Evolutionary conservation across 306 rosid species (phyloP).

Genomic region (Castanea crenata): DNA sequence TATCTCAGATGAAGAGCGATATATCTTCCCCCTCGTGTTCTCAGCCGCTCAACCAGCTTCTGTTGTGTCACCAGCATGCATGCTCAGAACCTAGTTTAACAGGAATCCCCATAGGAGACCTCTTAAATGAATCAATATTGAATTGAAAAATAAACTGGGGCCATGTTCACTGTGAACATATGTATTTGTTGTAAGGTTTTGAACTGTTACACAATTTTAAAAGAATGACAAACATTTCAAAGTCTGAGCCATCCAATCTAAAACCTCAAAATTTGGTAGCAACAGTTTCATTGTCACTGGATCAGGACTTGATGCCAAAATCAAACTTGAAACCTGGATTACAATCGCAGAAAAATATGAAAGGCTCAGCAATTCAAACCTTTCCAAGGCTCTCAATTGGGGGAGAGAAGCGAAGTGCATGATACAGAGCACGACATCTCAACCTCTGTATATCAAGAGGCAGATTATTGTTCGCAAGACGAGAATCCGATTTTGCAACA

Average conservation of each 20-base stretch:
- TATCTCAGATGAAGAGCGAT: slow-evolving; percentile 94
- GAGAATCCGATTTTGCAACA: slow-evolving; percentile 90
- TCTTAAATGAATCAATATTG: slow-evolving; percentile 71
- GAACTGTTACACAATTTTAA: not conserved
- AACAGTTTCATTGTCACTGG: not conserved
- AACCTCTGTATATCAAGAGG: slow-evolving; percentile 83
- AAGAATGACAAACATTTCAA: not conserved
- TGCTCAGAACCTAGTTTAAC: slow-evolving; percentile 96
- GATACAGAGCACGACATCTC: slow-evolving; percentile 88
- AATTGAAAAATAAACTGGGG: slow-evolving; percentile 36
- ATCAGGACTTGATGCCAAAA: not conserved
- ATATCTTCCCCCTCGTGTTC: slow-evolving; percentile 73
- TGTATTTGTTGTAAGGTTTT: not conserved
- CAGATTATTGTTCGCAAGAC: slow-evolving; percentile 90
- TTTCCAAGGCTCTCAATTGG: slow-evolving; percentile 78
- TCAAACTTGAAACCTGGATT: not conserved
- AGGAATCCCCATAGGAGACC: slow-evolving; percentile 86
- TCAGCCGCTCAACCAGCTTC: slow-evolving; percentile 96
- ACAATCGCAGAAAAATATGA: not conserved
- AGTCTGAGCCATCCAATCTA: not conserved
- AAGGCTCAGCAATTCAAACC: slow-evolving; percentile 46
- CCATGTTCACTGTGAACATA: slow-evolving; percentile 27
- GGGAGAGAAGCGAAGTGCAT: slow-evolving; percentile 82
- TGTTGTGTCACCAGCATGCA: slow-evolving; percentile 89
- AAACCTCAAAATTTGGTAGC: not conserved